Percentiles rank a stretch among this genome's conserved stretches.
Conservation (phyloP, 2,329 filamentous ascomycete genomes). For the Diplodia mutila region DNA sequence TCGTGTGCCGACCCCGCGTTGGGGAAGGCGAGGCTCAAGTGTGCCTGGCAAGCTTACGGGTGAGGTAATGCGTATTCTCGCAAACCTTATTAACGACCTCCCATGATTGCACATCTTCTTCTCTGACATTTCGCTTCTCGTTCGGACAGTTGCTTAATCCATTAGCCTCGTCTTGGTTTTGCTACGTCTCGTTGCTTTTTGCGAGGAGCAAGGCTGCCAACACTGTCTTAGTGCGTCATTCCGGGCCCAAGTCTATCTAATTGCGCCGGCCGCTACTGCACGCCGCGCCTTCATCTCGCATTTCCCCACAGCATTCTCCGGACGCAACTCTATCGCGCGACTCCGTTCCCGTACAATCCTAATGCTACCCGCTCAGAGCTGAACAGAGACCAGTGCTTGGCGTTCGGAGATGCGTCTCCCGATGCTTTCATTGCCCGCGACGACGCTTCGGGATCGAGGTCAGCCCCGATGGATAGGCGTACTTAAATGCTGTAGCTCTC, state of each 20-base stretch:
- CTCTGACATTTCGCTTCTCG: neutral
- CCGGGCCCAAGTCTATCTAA: neutral
- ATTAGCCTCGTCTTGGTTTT: neutral
- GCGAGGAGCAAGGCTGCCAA: neutral
- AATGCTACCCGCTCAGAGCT: no score
- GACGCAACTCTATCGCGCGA: neutral
- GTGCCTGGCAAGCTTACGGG: neutral
- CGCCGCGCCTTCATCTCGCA: neutral
- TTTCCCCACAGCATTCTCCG: constrained; percentile 6
- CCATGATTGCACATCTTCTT: neutral
- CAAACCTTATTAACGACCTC: neutral
- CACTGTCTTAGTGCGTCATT: neutral
- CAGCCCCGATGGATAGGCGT: neutral
- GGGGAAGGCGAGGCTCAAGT: neutral
- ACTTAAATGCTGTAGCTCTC: neutral
- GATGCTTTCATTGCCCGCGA: neutral
- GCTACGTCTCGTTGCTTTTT: neutral
- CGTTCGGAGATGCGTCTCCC: neutral
- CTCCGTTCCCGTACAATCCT: neutral
- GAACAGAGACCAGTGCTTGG: no score
- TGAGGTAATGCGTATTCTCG: neutral
- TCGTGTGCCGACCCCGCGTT: neutral
- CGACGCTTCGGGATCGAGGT: neutral
- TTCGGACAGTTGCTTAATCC: neutral
- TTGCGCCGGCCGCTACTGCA: neutral